phyloP scores from a whole-genome alignment of 805 yeast species.

The Wickerhamiella alocasiicola region DNA sequence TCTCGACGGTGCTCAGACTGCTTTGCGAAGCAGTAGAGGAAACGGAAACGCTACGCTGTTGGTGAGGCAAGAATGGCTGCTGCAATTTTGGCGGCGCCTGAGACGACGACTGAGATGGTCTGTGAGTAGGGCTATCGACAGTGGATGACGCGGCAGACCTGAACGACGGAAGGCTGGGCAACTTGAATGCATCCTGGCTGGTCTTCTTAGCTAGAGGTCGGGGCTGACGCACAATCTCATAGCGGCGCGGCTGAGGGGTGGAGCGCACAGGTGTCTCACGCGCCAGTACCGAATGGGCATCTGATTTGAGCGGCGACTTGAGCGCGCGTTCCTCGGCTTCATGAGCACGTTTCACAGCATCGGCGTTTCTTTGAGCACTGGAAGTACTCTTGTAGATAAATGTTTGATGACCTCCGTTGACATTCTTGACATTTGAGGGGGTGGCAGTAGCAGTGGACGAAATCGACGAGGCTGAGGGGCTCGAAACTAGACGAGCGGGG shows the following conservation, averaged over 20 bases:
- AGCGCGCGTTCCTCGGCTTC: conserved; percentile 5
- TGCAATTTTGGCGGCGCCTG: conserved; percentile 5
- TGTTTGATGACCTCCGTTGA: too few relatives aligned
- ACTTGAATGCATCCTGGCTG: conserved; percentile 1
- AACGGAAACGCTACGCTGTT: conserved; percentile 4
- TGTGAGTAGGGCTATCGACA: not conserved
- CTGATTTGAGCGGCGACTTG: not conserved
- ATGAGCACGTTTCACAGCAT: conserved; percentile 8
- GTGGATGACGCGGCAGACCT: conserved; percentile 1
- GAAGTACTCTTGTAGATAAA: too few relatives aligned
- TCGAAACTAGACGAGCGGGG: not conserved
- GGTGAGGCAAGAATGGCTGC: not conserved
- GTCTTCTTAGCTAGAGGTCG: not conserved
- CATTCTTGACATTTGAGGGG: too few relatives aligned
- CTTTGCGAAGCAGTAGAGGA: conserved; percentile 2
- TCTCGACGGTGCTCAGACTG: conserved; percentile 3
- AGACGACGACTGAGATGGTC: not conserved
- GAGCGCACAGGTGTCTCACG: not conserved
- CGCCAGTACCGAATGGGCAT: not conserved
- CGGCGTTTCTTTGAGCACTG: conserved; percentile 1
- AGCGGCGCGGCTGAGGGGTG: conserved; percentile 4
- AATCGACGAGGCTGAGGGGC: not conserved
- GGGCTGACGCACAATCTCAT: conserved; percentile 9
- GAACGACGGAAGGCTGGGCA: not conserved
- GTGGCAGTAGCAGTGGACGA: not conserved